Evolutionary conservation across 2,329 filamentous ascomycete species (phyloP).

Genomic region (Colletotrichum sp.): DNA sequence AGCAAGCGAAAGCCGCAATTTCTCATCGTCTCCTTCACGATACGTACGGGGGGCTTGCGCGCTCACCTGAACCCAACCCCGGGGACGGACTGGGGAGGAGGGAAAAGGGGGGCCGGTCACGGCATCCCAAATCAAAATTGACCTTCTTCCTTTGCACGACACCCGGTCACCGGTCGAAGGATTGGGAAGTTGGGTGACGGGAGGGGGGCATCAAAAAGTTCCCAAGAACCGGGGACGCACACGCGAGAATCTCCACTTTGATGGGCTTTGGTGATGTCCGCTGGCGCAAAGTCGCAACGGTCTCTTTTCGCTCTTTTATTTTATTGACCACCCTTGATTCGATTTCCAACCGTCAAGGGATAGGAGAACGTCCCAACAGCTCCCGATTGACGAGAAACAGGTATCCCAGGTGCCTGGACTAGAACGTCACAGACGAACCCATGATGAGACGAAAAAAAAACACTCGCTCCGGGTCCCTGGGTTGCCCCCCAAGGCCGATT

Average conservation of each 20-base stretch:
- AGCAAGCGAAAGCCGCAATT: background rate
- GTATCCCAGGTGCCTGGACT: background rate
- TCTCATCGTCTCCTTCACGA: background rate
- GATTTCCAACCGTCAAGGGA: background rate
- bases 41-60: background rate
- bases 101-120: background rate
- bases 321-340: background rate
- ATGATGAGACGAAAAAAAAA: conserved; percentile 12
- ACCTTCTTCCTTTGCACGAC: background rate
- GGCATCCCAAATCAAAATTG: conserved; percentile 10
- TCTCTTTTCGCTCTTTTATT: background rate
- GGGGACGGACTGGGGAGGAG: background rate
- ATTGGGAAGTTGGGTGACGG: conserved; percentile 9
- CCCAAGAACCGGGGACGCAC: conserved; percentile 14
- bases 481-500: background rate
- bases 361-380: background rate
- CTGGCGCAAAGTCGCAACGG: background rate
- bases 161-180: conserved; percentile 14
- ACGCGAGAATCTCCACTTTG: background rate
- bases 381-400: background rate
- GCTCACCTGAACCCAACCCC: background rate
- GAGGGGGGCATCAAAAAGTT: background rate
- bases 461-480: background rate
- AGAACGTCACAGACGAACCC: background rate
- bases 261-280: background rate